A percentile compares a stretch with the other conserved stretches of the same genome.
phyloP scores from a whole-genome alignment of 2,329 filamentous ascomycete species.

The Beauveria asiatica region DNA sequence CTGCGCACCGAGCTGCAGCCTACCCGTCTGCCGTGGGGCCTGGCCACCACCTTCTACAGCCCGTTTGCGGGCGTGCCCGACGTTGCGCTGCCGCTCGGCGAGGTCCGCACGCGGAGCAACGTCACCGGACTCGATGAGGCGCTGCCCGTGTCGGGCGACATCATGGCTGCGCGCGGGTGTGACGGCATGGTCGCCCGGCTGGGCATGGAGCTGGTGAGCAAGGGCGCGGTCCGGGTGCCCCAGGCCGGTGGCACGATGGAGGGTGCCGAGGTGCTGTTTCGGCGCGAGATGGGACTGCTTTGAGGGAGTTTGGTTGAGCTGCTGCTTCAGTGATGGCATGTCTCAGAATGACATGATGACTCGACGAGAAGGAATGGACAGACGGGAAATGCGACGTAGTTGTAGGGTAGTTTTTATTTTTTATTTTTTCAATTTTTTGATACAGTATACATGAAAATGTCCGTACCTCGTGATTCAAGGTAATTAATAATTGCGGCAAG shows the following conservation, averaged over 20 bases:
- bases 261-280: conserved; percentile 19
- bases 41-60: conserved; percentile 22
- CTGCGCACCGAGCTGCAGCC: conserved; percentile 16
- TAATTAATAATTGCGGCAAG: neutral
- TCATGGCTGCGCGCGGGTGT: conserved; percentile 34
- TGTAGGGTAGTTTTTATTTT: neutral
- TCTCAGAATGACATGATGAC: neutral
- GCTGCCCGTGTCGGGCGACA: conserved; percentile 32
- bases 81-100: conserved; percentile 33
- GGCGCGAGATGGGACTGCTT: neutral
- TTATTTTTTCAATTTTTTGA: neutral
- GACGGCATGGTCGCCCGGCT: conserved; percentile 50
- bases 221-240: conserved; percentile 38
- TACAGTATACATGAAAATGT: neutral
- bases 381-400: neutral
- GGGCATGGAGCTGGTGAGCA: conserved; percentile 40
- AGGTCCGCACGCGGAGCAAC: conserved; percentile 30
- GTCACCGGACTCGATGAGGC: conserved; percentile 30
- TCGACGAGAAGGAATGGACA: neutral
- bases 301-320: neutral
- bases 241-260: conserved; percentile 29
- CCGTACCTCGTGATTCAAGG: neutral
- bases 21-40: conserved; percentile 5
- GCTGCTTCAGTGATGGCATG: neutral
- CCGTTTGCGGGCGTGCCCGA: conserved; percentile 20